Evolutionary conservation across 306 rosid genomes (phyloP), one percentile per base, ranked within the genome.

Genomic region (Ormosia emarginata): DNA sequence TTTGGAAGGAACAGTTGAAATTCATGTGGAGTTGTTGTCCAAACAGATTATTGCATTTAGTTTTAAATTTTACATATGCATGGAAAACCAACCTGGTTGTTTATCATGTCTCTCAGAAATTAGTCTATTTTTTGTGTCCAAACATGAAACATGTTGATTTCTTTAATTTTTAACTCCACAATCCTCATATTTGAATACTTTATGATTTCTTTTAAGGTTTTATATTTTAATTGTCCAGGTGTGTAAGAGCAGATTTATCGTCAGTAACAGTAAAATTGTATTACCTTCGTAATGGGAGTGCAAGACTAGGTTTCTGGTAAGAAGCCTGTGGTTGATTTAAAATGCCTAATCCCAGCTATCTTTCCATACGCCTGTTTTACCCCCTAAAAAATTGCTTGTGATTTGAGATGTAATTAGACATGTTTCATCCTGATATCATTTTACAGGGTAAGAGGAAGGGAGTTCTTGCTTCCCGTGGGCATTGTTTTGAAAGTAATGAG

Each of bases 251-350:
- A 79, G 95, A 95, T 77, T 97, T 92, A 80, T 87, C 99, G 5
- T 83, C 99, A 2, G 80, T 93, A 55, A 63, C 98, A 12, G 79
- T 95, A 36, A 92, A 81, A 85, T 67, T 95, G 82, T 93, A 95
- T 87, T 93, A 95, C 80, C 93, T 95, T 86, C 88, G 85, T 46
- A 93, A 85, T 67, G 98, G 96, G 79, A 95, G 98, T 77, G 99
- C 99, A 71, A 92, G 99, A 76, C 83, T 95, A 68, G 97, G 99
- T 80, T 87, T 93, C 85, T 95, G 99, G 99, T 95, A 90, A 86
- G 92, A 69, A 62, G 56, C 74, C 65, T 77, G 30, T 61, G 78
- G 57, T 75, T 86, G 59, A 62, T 68, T 80, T 78, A 59, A 67
- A 79, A 59, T 39, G 34, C 36, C 61, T 10, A 30, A 15, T 57